Evolutionary conservation across 495 filamentous ascomycete species (phyloP).

Genomic region (Tuber microsphaerosporum): DNA sequence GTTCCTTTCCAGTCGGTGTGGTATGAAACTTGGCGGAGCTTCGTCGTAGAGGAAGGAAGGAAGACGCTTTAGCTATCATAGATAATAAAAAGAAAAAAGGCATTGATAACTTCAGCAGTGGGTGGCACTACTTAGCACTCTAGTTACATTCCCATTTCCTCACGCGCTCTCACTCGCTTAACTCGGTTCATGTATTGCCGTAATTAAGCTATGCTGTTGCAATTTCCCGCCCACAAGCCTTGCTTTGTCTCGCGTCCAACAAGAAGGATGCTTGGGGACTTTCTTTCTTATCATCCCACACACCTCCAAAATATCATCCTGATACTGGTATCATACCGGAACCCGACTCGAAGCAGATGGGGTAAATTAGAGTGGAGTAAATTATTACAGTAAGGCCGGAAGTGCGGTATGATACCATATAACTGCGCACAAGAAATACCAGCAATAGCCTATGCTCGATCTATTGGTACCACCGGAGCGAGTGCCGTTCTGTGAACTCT

Average conservation of each 20-base stretch:
- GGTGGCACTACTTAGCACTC: neutral
- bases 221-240: neutral
- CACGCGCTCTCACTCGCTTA: neutral
- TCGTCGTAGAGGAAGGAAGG: neutral
- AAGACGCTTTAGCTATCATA: neutral
- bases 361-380: neutral
- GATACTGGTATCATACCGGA: neutral
- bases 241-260: neutral
- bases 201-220: neutral
- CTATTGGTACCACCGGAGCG: neutral
- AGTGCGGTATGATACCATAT: neutral
- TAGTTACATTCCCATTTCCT: neutral
- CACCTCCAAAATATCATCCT: neutral
- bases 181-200: neutral
- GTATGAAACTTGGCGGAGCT: neutral
- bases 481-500: neutral
- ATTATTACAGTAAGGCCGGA: neutral
- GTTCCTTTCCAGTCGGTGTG: neutral
- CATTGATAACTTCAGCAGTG: neutral
- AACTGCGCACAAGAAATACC: neutral
- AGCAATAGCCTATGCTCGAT: neutral
- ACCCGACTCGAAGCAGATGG: no score
- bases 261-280: neutral
- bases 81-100: neutral
- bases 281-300: neutral